These are phyloP conservation scores for Angomonas deanei DNA, from an alignment of 208 protist genomes.

Conservation along the genomic window DNA sequence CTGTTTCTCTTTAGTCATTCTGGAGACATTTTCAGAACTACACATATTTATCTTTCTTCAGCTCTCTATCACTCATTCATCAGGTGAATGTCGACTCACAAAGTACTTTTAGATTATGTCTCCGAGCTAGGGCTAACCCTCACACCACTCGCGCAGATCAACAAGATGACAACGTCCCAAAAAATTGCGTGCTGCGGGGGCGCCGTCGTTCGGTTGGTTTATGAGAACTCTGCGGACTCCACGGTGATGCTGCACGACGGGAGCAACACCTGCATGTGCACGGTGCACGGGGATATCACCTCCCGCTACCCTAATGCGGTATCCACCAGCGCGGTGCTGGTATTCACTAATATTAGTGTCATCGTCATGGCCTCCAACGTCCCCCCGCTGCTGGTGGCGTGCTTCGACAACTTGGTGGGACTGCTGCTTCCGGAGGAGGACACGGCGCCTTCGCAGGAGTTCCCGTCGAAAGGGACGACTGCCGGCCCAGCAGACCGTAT, in stretches of 20 bases:
- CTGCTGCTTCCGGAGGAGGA: slow-evolving; percentile 66
- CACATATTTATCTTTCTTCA: not conserved
- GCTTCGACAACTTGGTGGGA: slow-evolving; percentile 63
- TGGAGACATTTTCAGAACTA: too few relatives aligned
- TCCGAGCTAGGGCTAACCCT: slow-evolving; percentile 30
- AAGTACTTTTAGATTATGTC: slow-evolving; percentile 49
- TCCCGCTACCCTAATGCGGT: slow-evolving; percentile 65
- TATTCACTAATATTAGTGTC: slow-evolving; percentile 63
- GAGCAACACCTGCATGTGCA: slow-evolving; percentile 55
- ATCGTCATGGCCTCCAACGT: slow-evolving; percentile 42
- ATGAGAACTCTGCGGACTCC: slow-evolving; percentile 73
- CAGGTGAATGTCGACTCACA: too few relatives aligned
- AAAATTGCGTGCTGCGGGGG: slow-evolving; percentile 80
- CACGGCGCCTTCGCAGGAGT: not conserved
- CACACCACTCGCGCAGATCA: slow-evolving; percentile 40
- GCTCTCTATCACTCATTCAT: too few relatives aligned
- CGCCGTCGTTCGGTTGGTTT: slow-evolving; percentile 54
- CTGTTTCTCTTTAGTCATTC: too few relatives aligned
- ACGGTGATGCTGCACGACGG: slow-evolving; percentile 68
- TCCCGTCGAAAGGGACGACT: not conserved
- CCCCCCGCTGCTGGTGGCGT: slow-evolving; percentile 71
- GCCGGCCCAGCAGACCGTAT: not conserved
- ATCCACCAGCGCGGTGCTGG: slow-evolving; percentile 54
- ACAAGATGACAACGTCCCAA: slow-evolving; percentile 22
- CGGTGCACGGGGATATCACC: slow-evolving; percentile 71